Percentiles rank a stretch among this genome's conserved stretches.
Conservation (phyloP, 164 flowering plant genomes). For the Tetracentron sinense region DNA sequence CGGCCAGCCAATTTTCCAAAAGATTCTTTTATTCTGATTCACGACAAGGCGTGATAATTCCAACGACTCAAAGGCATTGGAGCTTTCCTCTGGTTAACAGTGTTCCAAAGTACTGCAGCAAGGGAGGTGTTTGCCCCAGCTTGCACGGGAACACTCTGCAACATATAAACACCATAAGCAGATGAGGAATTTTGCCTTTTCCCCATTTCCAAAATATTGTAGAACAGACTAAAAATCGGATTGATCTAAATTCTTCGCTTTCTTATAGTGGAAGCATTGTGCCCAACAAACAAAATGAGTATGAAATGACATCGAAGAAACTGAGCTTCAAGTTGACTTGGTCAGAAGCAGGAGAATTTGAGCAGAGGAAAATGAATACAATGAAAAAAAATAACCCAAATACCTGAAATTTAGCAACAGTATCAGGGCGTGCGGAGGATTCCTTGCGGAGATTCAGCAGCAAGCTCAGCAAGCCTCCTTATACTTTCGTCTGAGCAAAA, state of each 20-base stretch:
- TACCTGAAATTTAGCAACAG: slow-evolving; percentile 99
- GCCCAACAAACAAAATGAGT: background rate
- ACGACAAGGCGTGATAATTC: slow-evolving; percentile 98
- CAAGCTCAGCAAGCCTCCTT: slow-evolving; percentile 99
- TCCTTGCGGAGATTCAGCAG: too few species aligned
- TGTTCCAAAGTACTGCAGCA: slow-evolving; percentile 97
- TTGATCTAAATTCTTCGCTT: background rate
- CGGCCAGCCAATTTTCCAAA: slow-evolving; percentile 97
- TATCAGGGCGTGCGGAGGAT: slow-evolving; percentile 95
- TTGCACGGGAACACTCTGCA: slow-evolving; percentile 99
- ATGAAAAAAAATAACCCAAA: background rate
- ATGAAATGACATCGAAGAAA: background rate
- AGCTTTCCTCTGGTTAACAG: slow-evolving; percentile 92
- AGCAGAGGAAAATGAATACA: background rate
- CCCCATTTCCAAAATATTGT: background rate
- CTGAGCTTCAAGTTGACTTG: too few species aligned
- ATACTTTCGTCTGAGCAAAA: slow-evolving; percentile 97
- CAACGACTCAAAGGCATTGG: slow-evolving; percentile 92
- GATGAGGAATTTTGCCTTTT: background rate
- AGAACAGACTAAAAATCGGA: background rate
- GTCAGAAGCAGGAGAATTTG: too few species aligned
- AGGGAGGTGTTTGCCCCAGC: slow-evolving; percentile 96
- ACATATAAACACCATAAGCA: slow-evolving; percentile 4
- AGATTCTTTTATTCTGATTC: slow-evolving; percentile 96
- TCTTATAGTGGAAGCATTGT: background rate